Base-by-base conservation (phyloP, 2,329 filamentous ascomycete genomes). In the Fusarium sp. region DNA sequence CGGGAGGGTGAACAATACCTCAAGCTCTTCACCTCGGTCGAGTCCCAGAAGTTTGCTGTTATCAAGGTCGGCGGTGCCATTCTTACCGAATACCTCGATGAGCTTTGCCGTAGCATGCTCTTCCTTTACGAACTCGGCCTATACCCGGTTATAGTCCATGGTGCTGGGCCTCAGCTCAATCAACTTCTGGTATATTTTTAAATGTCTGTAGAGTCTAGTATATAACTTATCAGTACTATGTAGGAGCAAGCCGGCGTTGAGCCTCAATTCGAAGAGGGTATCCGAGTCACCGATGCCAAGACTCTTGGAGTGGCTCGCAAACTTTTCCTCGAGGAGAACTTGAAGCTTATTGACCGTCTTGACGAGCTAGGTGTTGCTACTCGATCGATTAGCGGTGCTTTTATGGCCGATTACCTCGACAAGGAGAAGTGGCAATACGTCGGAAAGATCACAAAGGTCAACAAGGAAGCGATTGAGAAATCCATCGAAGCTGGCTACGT, bases 11-110 rank as follows among this genome's bases (percentile, higher is more conserved):
- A 97, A 84, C 95, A 98, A 81, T 98, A 98, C 81, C 90, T 98
- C 62, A 96, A 94, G 71, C 94, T 98, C 79, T 99, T 99, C 85
- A 96, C 92, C 72, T 97, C 94, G 33, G 94, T 97, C 65, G 96
- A 94, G 44, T 97, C 94, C 35, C 94, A 98, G 83, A 94, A 97
- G 77, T 99, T 98, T 79, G 95, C 94, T 71, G 95, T 99, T 48
- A 97, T 99, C 81, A 99, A 99, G 84, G 95, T 98, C 56, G 96
- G 95, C 65, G 96, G 95, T 66, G 96, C 95, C 67, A 97, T 98
- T 75, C 87, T 99, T 75, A 97, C 93, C 63, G 94, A 98, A 78
- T 92, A 97, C 80, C 86, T 98, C 56, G 92, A 97, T 78, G 94
- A 94, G 75, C 88, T 99, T 56, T 97, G 93, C 77, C 91, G 92